Evolutionary conservation across 306 rosid genomes (phyloP).

Genomic region (Pueraria montana): DNA sequence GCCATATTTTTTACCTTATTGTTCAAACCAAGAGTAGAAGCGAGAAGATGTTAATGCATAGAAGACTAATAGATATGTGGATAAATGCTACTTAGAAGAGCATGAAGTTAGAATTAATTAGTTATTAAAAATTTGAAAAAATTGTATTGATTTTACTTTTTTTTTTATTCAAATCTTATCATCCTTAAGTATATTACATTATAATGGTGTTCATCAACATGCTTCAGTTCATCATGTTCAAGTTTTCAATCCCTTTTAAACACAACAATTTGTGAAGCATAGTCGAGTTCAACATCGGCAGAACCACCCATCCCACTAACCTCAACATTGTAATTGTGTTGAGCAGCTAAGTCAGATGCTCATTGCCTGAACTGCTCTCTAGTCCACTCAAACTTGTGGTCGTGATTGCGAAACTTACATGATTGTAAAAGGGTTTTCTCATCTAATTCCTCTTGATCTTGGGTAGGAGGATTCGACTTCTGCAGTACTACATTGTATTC

Average conservation of each 20-base stretch:
- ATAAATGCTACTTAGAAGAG: too few relatives aligned
- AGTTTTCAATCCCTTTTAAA: slow-evolving; percentile 61
- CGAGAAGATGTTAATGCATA: too few relatives aligned
- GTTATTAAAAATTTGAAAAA: too few relatives aligned
- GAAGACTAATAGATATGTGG: too few relatives aligned
- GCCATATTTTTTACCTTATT: too few relatives aligned
- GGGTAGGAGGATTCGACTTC: slow-evolving; percentile 59
- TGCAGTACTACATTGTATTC: slow-evolving; percentile 93
- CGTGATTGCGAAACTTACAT: slow-evolving; percentile 90
- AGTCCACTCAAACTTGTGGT: slow-evolving; percentile 98
- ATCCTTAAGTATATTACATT: slow-evolving; percentile 59
- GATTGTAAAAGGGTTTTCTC: slow-evolving; percentile 70
- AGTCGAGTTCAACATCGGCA: slow-evolving; percentile 85
- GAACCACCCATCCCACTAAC: slow-evolving; percentile 93
- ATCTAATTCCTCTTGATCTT: slow-evolving; percentile 75
- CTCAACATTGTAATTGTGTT: slow-evolving; percentile 79
- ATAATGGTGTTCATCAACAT: slow-evolving; percentile 51
- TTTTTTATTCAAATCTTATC: too few relatives aligned
- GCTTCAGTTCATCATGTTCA: slow-evolving; percentile 42
- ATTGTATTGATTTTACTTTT: too few relatives aligned
- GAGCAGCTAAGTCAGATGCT: slow-evolving; percentile 78
- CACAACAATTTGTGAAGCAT: slow-evolving; percentile 97
- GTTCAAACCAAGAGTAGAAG: too few relatives aligned
- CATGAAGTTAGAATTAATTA: too few relatives aligned
- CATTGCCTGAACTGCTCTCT: slow-evolving; percentile 82